Percentiles rank a stretch among this genome's conserved stretches.
phyloP scores from a whole-genome alignment of 768 basidiomycete species.

The Podaxis sp. region DNA sequence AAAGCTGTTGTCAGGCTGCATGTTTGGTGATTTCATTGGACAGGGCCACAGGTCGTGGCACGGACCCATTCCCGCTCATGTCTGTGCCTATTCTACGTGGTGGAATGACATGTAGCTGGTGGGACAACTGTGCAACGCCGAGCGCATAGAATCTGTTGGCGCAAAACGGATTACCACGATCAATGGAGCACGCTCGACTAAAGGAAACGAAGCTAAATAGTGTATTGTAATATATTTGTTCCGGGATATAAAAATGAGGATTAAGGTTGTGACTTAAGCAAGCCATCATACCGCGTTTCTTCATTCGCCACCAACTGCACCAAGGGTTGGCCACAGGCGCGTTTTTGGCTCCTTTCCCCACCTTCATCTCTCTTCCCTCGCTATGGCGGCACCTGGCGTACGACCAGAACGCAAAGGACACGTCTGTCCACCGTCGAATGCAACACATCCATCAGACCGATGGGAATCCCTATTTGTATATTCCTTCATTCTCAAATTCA shows the following conservation, averaged over 20 bases:
- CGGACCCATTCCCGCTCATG: background rate
- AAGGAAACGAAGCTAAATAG: constrained; percentile 8
- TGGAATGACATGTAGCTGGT: background rate
- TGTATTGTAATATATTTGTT: constrained; percentile 56
- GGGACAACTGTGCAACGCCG: background rate
- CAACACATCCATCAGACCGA: constrained; percentile 74
- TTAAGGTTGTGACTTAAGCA: constrained; percentile 35
- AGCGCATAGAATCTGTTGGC: background rate
- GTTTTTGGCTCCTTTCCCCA: constrained; percentile 19
- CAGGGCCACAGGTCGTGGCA: background rate
- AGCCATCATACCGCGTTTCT: constrained; percentile 33
- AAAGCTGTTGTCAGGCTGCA: constrained; percentile 6
- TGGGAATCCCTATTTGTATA: constrained; percentile 90
- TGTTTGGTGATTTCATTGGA: constrained; percentile 4
- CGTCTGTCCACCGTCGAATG: constrained; percentile 59
- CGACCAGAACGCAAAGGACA: constrained; percentile 40
- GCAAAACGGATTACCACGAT: background rate
- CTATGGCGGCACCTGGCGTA: constrained; percentile 34
- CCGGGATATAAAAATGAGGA: constrained; percentile 38
- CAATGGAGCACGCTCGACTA: background rate
- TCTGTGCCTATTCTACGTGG: background rate
- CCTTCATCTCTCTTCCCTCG: constrained; percentile 31
- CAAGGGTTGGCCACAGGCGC: constrained; percentile 12
- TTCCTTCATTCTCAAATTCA: constrained; percentile 83
- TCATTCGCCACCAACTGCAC: constrained; percentile 25